A percentile compares a stretch with the other conserved stretches of the same genome.
Evolutionary conservation across 2,329 filamentous ascomycete species (phyloP).

Genomic region (Colletotrichum gigasporum): DNA sequence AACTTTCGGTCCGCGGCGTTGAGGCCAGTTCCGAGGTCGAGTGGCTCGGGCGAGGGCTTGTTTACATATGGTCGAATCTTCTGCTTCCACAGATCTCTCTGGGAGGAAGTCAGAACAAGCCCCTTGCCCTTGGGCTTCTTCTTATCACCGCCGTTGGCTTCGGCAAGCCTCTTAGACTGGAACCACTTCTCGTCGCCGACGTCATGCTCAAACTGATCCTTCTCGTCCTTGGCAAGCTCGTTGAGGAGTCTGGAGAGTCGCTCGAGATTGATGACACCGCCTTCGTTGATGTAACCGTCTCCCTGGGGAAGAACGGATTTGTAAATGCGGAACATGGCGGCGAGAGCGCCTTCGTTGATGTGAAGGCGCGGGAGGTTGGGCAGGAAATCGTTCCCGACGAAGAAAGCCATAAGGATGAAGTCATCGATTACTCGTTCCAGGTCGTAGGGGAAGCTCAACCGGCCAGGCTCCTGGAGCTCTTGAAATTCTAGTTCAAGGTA

Average conservation of each 20-base stretch:
- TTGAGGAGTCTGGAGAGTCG: slow-evolving; percentile 81
- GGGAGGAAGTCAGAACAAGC: slow-evolving; percentile 78
- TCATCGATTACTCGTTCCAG: slow-evolving; percentile 98
- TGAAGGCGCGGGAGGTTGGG: slow-evolving; percentile 95
- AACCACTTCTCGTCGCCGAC: slow-evolving; percentile 92
- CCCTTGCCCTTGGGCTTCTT: slow-evolving; percentile 65
- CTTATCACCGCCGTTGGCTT: slow-evolving; percentile 65
- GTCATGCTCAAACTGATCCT: slow-evolving; percentile 91
- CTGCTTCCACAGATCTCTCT: slow-evolving; percentile 83
- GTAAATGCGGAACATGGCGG: slow-evolving; percentile 97
- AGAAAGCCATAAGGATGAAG: slow-evolving; percentile 99
- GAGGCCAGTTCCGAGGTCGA: slow-evolving; percentile 79
- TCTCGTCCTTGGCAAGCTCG: slow-evolving; percentile 88
- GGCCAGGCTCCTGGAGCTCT: slow-evolving; percentile 80
- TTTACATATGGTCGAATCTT: slow-evolving; percentile 85
- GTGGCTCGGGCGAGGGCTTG: slow-evolving; percentile 68
- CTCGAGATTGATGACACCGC: slow-evolving; percentile 88
- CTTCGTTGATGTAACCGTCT: slow-evolving; percentile 96
- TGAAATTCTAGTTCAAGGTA: slow-evolving; percentile 98
- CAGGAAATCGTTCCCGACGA: slow-evolving; percentile 98
- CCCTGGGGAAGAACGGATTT: slow-evolving; percentile 88
- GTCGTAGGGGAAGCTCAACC: slow-evolving; percentile 82
- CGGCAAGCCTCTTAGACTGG: slow-evolving; percentile 82
- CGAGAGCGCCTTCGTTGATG: slow-evolving; percentile 97
- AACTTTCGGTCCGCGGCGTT: slow-evolving; percentile 92